Evolutionary conservation across 1,284 basidiomycete genomes (phyloP).

Genomic region (Tranzscheliella williamsii): DNA sequence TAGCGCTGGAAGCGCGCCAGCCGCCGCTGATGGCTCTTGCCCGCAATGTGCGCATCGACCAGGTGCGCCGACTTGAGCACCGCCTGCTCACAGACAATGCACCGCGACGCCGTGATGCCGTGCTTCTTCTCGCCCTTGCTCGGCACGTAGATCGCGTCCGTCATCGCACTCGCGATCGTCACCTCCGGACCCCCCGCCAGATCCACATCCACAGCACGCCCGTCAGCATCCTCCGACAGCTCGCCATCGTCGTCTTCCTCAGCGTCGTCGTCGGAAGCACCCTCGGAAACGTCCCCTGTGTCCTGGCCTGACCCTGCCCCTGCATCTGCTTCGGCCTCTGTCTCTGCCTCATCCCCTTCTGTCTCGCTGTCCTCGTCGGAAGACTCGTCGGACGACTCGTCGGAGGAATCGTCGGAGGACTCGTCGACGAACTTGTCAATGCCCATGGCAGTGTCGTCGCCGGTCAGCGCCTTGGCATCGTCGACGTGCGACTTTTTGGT

Average conservation of each 20-base stretch:
- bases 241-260: neutral
- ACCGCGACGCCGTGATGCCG: slow-evolving; percentile 22
- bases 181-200: slow-evolving; percentile 4
- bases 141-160: slow-evolving; percentile 35
- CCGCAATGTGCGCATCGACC: slow-evolving; percentile 20
- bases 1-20: slow-evolving; percentile 24
- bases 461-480: slow-evolving; percentile 15
- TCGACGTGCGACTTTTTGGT: slow-evolving; percentile 14
- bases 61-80: slow-evolving; percentile 22
- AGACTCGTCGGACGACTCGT: slow-evolving; percentile 7
- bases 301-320: neutral
- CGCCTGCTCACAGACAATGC: slow-evolving; percentile 30
- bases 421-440: slow-evolving; percentile 39
- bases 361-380: slow-evolving; percentile 5
- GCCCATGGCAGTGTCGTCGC: slow-evolving; percentile 32
- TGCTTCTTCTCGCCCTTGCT: slow-evolving; percentile 34
- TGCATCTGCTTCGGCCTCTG: neutral
- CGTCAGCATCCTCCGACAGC: slow-evolving; percentile 2
- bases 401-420: slow-evolving; percentile 13
- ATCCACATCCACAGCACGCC: slow-evolving; percentile 4
- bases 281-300: too few relatives aligned
- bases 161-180: slow-evolving; percentile 21
- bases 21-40: slow-evolving; percentile 26
- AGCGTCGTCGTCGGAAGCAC: neutral
- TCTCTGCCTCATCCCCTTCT: slow-evolving; percentile 2